Evolutionary conservation across 495 filamentous ascomycete species (phyloP).

Genomic region (Penicillium pulvis): DNA sequence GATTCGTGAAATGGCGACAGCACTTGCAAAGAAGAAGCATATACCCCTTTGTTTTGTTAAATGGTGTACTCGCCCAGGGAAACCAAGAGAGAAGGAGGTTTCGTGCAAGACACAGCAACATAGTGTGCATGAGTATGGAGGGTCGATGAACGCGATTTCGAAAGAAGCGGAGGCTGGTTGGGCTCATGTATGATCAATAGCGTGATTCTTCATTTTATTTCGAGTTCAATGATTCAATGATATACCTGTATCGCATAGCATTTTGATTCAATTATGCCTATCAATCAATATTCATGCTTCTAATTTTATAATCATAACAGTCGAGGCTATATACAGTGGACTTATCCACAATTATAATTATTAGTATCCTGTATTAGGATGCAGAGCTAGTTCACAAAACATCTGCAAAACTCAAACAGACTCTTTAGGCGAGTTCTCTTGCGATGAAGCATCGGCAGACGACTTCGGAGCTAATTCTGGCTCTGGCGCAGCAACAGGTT

Average conservation of each 20-base stretch:
- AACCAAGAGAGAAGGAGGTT: background rate
- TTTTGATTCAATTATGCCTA: background rate
- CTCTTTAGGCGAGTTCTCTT: conserved; percentile 11
- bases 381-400: too few species aligned
- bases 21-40: conserved; percentile 3
- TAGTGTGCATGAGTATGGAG: conserved; percentile 4
- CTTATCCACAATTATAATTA: background rate
- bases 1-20: conserved; percentile 1
- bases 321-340: background rate
- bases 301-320: background rate
- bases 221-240: conserved; percentile 1
- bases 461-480: background rate
- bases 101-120: background rate
- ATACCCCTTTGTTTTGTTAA: conserved; percentile 1
- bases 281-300: background rate
- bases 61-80: background rate
- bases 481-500: conserved; percentile 8
- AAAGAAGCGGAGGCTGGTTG: background rate
- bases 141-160: background rate
- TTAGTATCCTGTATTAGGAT: background rate
- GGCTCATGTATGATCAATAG: background rate
- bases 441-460: conserved; percentile 3
- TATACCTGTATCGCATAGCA: background rate
- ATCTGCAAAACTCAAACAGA: conserved; percentile 21
- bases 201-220: background rate